Evolutionary conservation across 2,329 filamentous ascomycete genomes (phyloP), one percentile per base, ranked within the genome.

Genomic region (Phyllosticta capitalensis): DNA sequence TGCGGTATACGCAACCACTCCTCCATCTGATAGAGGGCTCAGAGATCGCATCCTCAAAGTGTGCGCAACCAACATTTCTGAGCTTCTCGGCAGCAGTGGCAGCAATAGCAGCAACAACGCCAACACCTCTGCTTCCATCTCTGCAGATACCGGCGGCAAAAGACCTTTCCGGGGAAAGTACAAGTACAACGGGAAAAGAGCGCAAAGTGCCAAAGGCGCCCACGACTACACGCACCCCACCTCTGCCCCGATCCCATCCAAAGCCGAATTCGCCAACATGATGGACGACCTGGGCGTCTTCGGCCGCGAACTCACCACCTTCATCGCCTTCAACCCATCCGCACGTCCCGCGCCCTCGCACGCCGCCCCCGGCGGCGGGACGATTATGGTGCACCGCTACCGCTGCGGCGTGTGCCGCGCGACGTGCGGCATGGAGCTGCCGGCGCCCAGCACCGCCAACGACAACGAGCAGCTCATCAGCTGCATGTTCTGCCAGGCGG

Each of bases 1-100:
- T 58, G 69, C 73, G 58, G 72, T 74, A 48, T 76, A 75, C 63
- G 67, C 65, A 53, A 71, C 69, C 17, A 76, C 74, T 17, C 67
- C 74, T 49, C 72, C 75, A 61, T 66, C 65, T 12, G 74, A 76
- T 61, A 66, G 72, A 28, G 73, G 72, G 9, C 65, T 75, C 9
- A 66, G 74, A 19, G 71, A 73, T 58, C 64, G 74, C 21, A 68
- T 75, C 6, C 58, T 75, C 4, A 38, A 52, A n/a, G 53, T 59
- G 3, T 55, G 52, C 52, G 58, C 53, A 26, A 26, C 26, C 48
- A 33, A 59, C 20, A 48, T 49, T 48, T 14, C 19, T 7, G 53
- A 59, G 14, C 58, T 59, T 9, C 48, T 59, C n/a, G 17, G 38
- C 6, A 38, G 38, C 38, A 45, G 33, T 17, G 17, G 5, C 14